Percentiles rank a stretch among this genome's conserved stretches.
Conservation (phyloP, 805 yeast genomes). For the Saccharomyces eubayanus region DNA sequence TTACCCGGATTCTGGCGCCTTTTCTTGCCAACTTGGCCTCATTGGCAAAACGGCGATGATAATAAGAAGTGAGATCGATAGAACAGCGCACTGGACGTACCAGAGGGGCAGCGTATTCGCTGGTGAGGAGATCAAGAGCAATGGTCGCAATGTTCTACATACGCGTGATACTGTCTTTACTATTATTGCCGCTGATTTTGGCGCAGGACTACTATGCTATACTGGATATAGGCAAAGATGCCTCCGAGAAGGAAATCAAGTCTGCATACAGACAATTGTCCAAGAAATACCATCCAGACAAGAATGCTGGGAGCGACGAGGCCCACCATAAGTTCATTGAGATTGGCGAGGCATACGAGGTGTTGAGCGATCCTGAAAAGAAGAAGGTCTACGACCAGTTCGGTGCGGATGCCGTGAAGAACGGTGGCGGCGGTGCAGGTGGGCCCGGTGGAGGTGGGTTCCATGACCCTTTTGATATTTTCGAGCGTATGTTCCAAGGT, state of each 20-base stretch:
- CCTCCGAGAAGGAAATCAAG: slow-evolving; percentile 74
- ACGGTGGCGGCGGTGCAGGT: slow-evolving; percentile 46
- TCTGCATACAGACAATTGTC: slow-evolving; percentile 75
- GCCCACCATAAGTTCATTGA: slow-evolving; percentile 85
- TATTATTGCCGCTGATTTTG: slow-evolving; percentile 5
- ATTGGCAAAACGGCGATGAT: neutral
- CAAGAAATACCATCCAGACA: slow-evolving; percentile 90
- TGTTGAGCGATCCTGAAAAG: slow-evolving; percentile 64
- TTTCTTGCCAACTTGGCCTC: neutral
- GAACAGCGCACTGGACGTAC: neutral
- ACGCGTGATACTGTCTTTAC: neutral
- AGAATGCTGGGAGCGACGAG: slow-evolving; percentile 71
- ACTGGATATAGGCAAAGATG: slow-evolving; percentile 60
- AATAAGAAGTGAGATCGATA: neutral
- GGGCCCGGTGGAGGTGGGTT: slow-evolving; percentile 31
- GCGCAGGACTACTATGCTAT: slow-evolving; percentile 48
- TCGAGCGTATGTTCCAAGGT: slow-evolving; percentile 30
- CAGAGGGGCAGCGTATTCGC: neutral
- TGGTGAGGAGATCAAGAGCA: neutral
- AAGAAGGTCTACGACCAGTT: slow-evolving; percentile 59
- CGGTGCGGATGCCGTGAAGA: slow-evolving; percentile 68
- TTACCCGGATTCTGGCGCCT: neutral
- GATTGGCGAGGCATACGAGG: slow-evolving; percentile 89
- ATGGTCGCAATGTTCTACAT: neutral
- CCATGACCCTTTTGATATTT: slow-evolving; percentile 32